Evolutionary conservation across 1,139 yeast genomes (phyloP), one percentile per base, ranked within the genome.

Genomic region (Magnusiomyces suaveolens): DNA sequence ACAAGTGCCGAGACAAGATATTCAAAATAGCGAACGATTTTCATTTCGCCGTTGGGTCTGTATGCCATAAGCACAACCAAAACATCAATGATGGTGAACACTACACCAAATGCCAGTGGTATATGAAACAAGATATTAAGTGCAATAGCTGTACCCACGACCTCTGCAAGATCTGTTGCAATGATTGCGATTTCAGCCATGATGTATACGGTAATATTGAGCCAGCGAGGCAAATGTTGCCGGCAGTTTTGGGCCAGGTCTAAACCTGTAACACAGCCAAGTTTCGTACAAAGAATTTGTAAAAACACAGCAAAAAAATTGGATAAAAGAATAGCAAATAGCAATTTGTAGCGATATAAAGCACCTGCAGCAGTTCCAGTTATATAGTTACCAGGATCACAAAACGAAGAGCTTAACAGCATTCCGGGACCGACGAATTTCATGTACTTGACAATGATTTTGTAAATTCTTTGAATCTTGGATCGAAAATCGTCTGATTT

Each of bases 151-250:
- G 88, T 80, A 63, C 95, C 95, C 54, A 87, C 84, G 39, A 87
- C 95, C 64, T 87, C 95, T 2, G 95, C 94, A 10, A 87, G 76
- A 72, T 87, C 95, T 0, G 95, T 87, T 1, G 95, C 88, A 52
- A 87, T 79, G 57, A 87, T 86, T 36, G 95, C 94, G 63, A 78
- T 75, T 66, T 87, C 95, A 0, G 95, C 90, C 57, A 84, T 73
- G 46, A 84, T 59, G 78, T 87, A 87, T 2, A 87, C 60, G 0
- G 69, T 59, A 57, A 71, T 66, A 60, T 84, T 82, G 58, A 84
- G 62, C 81, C 84, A 80, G 32, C 66, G 65, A 1, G 92, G 92
- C 33, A 84, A 69, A 65, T 79, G 74, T 60, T 75, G 77, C 52
- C 86, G 74, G 63, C 88, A 83, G 55, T 84, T 81, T 56, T 86